Conservation (phyloP, 2,329 filamentous ascomycete genomes). For the Ceratocystis destructans region DNA sequence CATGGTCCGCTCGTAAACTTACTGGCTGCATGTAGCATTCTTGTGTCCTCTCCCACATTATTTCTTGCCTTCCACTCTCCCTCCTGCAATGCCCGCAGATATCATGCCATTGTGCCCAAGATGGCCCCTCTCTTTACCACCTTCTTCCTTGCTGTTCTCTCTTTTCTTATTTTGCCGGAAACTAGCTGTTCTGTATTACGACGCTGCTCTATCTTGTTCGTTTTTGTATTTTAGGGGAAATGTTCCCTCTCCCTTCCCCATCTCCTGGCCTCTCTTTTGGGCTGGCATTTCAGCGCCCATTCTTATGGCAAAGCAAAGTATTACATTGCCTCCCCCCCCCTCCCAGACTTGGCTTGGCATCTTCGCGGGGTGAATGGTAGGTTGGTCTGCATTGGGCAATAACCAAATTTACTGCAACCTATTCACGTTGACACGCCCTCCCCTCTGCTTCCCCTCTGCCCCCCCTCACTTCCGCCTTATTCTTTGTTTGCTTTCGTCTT, state of each 20-base stretch:
- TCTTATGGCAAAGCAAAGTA: neutral
- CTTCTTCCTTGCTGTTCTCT: neutral
- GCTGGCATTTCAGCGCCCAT: neutral
- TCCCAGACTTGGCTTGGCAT: neutral
- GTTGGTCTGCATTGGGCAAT: neutral
- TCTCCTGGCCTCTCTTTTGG: neutral
- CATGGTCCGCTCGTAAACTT: neutral
- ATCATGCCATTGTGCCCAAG: slow-evolving; percentile 6
- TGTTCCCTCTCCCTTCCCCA: neutral
- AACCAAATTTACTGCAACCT: neutral
- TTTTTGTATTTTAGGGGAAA: too few relatives aligned
- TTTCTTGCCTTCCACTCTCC: neutral
- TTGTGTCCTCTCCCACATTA: neutral
- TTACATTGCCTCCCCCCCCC: neutral
- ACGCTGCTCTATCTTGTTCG: neutral
- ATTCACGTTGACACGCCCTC: neutral
- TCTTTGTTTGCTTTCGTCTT: too few relatives aligned
- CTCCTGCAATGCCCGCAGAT: neutral
- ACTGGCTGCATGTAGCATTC: neutral
- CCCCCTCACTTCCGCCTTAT: neutral
- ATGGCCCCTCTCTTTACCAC: neutral
- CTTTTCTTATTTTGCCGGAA: neutral
- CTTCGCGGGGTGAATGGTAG: neutral
- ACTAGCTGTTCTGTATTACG: neutral
- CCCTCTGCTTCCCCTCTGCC: neutral